A percentile compares a stretch with the other conserved stretches of the same genome.
Conservation (phyloP, 176 grass and related monocot genomes). For the Olyra latifolia region DNA sequence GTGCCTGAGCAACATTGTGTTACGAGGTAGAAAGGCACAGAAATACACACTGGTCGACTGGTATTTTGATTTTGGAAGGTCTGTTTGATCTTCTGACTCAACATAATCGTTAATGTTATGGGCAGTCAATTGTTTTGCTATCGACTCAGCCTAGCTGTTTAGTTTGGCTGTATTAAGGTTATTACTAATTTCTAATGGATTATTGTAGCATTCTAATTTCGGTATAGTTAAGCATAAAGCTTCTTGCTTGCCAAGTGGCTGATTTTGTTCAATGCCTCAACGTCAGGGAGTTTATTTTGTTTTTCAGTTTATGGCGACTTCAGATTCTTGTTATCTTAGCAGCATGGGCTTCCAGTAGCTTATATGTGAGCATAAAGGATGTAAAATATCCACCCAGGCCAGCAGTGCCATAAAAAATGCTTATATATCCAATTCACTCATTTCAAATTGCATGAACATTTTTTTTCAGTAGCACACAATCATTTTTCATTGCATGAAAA, state of each 20-base stretch:
- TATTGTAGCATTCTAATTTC: slow-evolving; percentile 1
- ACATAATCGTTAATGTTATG: not conserved
- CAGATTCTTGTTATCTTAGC: not conserved
- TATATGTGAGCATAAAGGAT: not conserved
- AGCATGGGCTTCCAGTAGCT: not conserved
- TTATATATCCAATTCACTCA: not conserved
- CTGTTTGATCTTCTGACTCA: slow-evolving; percentile 8
- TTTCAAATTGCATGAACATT: not conserved
- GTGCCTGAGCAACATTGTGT: slow-evolving; percentile 10
- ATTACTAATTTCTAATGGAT: slow-evolving; percentile 7
- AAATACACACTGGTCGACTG: not conserved
- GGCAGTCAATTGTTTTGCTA: slow-evolving; percentile 16
- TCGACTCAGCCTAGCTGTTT: slow-evolving; percentile 8
- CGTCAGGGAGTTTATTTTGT: not conserved
- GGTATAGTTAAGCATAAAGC: slow-evolving; percentile 3
- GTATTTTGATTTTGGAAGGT: not conserved
- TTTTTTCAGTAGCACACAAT: not conserved
- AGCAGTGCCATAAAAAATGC: not conserved
- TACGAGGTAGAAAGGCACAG: not conserved
- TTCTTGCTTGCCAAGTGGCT: slow-evolving; percentile 19
- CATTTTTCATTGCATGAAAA: slow-evolving; percentile 16
- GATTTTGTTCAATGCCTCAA: not conserved
- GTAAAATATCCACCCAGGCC: not conserved
- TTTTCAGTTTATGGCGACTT: not conserved
- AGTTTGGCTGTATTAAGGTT: not conserved